phyloP scores from a whole-genome alignment of 2,329 filamentous ascomycete genomes.

The Phyllosticta paracitricarpa region DNA sequence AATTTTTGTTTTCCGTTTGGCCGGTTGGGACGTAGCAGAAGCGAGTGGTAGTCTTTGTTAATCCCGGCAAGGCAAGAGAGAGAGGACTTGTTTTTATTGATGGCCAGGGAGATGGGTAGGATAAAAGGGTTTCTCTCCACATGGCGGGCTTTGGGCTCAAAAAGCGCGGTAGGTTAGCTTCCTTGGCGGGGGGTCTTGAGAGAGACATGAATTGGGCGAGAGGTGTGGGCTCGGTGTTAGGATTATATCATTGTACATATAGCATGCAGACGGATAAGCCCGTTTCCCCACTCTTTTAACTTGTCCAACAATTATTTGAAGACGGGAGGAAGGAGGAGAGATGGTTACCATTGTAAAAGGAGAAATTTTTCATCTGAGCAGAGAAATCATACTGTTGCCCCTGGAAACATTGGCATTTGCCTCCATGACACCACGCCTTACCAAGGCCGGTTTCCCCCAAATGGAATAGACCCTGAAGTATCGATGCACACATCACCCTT shows the following conservation, averaged over 20 bases:
- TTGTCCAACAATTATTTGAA: neutral
- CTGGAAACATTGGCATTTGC: neutral
- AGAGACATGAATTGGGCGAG: neutral
- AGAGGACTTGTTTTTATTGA: neutral
- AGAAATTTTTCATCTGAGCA: constrained; percentile 1
- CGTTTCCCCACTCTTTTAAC: neutral
- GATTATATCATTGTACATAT: constrained; percentile 7
- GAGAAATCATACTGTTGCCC: neutral
- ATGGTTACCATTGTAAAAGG: neutral
- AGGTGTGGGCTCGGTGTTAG: constrained; percentile 1
- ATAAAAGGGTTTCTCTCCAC: neutral
- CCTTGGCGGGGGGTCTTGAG: neutral
- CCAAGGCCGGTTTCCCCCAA: neutral
- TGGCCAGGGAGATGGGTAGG: neutral
- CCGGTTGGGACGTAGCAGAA: too few species aligned
- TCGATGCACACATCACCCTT: neutral
- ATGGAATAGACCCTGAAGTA: neutral
- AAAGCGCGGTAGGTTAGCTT: constrained; percentile 1
- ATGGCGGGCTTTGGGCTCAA: neutral
- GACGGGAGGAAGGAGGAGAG: neutral
- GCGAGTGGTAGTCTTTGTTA: too few species aligned
- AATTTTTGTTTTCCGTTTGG: neutral
- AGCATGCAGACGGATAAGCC: constrained; percentile 6
- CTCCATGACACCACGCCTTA: neutral
- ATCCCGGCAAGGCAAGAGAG: neutral